Conservation (phyloP, 257 asterid species). For the Primulina eburnea region DNA sequence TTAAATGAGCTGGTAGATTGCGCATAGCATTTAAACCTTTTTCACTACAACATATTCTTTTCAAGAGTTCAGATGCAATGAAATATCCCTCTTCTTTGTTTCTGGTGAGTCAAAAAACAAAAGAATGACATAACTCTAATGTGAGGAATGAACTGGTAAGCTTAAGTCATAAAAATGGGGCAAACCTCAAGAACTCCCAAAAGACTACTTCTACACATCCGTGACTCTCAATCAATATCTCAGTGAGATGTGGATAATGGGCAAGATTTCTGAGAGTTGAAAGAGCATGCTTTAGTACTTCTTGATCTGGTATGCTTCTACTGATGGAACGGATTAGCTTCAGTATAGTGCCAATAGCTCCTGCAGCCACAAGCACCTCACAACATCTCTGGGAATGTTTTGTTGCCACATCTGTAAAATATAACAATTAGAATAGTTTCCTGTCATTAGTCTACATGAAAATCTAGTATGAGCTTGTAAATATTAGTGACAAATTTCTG, state of each 20-base stretch:
- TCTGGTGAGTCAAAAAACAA: slow-evolving; percentile 34
- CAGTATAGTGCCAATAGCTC: slow-evolving; percentile 69
- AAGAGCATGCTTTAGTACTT: slow-evolving; percentile 77
- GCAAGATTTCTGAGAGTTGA: slow-evolving; percentile 90
- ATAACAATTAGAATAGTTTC: not conserved
- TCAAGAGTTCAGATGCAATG: slow-evolving; percentile 78
- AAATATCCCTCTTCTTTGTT: slow-evolving; percentile 91
- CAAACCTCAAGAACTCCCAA: slow-evolving; percentile 62
- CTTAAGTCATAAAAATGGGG: not conserved
- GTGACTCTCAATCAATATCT: slow-evolving; percentile 39
- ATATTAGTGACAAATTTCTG: not conserved
- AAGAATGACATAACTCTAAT: no score
- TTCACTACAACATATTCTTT: slow-evolving; percentile 47
- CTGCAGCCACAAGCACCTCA: slow-evolving; percentile 86
- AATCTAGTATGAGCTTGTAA: not conserved
- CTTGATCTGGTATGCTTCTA: slow-evolving; percentile 94
- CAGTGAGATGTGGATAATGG: slow-evolving; percentile 60
- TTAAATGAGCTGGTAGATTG: slow-evolving; percentile 59
- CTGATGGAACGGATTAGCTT: slow-evolving; percentile 75
- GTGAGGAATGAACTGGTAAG: not conserved
- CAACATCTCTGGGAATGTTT: slow-evolving; percentile 86
- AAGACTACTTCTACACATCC: slow-evolving; percentile 63
- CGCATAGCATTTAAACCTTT: slow-evolving; percentile 53
- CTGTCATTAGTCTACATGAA: not conserved
- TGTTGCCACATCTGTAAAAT: slow-evolving; percentile 76